Conservation (phyloP, 139 green algal species). For the Trebouxia sp. region DNA sequence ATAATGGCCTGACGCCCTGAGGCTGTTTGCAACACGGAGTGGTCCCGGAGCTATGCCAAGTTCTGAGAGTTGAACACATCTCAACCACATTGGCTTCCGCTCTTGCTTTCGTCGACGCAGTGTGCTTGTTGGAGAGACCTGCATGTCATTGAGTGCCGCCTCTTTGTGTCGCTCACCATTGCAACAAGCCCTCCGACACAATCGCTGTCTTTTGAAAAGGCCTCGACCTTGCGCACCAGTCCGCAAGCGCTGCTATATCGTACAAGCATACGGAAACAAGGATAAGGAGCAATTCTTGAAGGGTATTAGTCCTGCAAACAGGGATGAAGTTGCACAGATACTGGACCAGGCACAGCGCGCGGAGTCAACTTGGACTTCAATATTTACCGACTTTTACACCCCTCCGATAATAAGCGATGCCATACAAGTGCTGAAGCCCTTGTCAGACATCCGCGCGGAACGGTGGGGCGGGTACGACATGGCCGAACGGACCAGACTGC, state of each 20-base stretch:
- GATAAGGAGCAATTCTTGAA: constrained; percentile 38
- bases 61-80: no score
- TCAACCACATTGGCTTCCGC: no score
- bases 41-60: no score
- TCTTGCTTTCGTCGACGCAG: no score
- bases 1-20: no score
- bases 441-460: constrained; percentile 43
- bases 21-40: no score
- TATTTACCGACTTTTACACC: constrained; percentile 53
- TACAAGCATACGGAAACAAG: not conserved
- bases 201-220: no score
- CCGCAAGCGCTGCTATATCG: not conserved
- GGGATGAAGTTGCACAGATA: constrained; percentile 58
- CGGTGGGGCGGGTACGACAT: not conserved
- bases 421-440: constrained; percentile 41
- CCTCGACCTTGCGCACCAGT: not conserved
- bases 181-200: no score
- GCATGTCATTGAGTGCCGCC: no score
- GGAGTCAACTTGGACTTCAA: constrained; percentile 33
- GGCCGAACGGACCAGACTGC: not conserved
- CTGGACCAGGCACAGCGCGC: constrained; percentile 64
- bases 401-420: constrained; percentile 61
- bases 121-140: no score
- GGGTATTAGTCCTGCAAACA: constrained; percentile 41
- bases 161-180: no score